phyloP scores from a whole-genome alignment of 2,329 filamentous ascomycete species.

The Aspergillus cejpii region DNA sequence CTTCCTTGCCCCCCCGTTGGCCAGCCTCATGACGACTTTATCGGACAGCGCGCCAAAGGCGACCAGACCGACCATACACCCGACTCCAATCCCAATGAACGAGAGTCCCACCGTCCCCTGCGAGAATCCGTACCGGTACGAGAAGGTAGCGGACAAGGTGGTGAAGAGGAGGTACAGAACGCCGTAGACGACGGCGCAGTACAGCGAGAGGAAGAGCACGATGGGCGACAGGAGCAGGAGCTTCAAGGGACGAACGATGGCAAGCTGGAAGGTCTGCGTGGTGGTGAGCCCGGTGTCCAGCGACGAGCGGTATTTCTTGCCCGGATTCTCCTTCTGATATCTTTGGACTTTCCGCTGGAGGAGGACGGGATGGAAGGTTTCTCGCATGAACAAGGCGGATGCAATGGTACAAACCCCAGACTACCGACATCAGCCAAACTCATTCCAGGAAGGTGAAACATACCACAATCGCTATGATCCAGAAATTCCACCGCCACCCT shows the following conservation, averaged over 20 bases:
- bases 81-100: slow-evolving; percentile 43
- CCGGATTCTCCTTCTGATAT: slow-evolving; percentile 24
- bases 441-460: not conserved
- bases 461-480: slow-evolving; percentile 35
- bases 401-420: slow-evolving; percentile 17
- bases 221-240: slow-evolving; percentile 32
- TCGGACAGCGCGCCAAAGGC: slow-evolving; percentile 26
- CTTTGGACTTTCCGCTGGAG: slow-evolving; percentile 23
- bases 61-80: slow-evolving; percentile 25
- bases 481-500: slow-evolving; percentile 38
- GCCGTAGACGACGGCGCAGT: slow-evolving; percentile 47
- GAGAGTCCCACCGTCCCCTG: slow-evolving; percentile 40
- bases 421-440: slow-evolving; percentile 5
- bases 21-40: slow-evolving; percentile 21
- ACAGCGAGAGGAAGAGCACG: slow-evolving; percentile 41
- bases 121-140: slow-evolving; percentile 41
- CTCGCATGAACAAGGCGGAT: slow-evolving; percentile 24
- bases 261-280: slow-evolving; percentile 33
- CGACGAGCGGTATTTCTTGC: slow-evolving; percentile 15
- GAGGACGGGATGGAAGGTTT: slow-evolving; percentile 29
- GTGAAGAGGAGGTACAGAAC: slow-evolving; percentile 49
- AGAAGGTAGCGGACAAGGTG: slow-evolving; percentile 45
- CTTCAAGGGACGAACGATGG: slow-evolving; percentile 42
- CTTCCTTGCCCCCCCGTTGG: slow-evolving; percentile 4
- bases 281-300: slow-evolving; percentile 33